Evolutionary conservation across 108 stramenopile species (phyloP).

Genomic region (Stephanodiscus triporus): DNA sequence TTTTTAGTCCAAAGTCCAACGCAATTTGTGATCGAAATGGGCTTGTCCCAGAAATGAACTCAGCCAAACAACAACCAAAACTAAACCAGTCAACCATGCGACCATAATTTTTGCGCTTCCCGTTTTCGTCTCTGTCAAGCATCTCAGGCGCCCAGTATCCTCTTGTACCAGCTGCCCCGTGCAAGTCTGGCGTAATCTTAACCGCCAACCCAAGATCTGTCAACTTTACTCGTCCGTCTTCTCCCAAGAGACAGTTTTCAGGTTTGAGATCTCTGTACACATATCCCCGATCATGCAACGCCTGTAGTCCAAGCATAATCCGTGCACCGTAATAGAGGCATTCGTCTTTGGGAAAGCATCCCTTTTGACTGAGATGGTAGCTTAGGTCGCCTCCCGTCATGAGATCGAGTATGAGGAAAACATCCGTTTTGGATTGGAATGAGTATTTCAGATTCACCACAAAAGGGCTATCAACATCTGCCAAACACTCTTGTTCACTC

Average conservation of each 20-base stretch:
- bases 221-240: constrained; percentile 86
- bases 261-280: constrained; percentile 95
- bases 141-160: constrained; percentile 98
- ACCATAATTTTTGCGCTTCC: constrained; percentile 83
- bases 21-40: constrained; percentile 93
- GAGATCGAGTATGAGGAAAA: constrained; percentile 95
- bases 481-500: constrained; percentile 88
- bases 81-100: constrained; percentile 95
- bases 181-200: constrained; percentile 82
- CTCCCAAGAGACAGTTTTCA: constrained; percentile 93
- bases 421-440: constrained; percentile 87
- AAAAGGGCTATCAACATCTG: constrained; percentile 87
- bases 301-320: constrained; percentile 91
- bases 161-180: constrained; percentile 87
- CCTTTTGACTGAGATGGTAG: constrained; percentile 83
- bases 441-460: constrained; percentile 97
- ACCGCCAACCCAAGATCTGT: constrained; percentile 94
- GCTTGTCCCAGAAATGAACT: constrained; percentile 91
- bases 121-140: constrained; percentile 81
- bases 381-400: constrained; percentile 96
- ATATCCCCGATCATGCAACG: constrained; percentile 86
- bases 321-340: constrained; percentile 90
- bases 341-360: constrained; percentile 70
- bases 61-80: constrained; percentile 93
- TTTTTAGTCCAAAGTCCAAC: constrained; percentile 78